Evolutionary conservation across 2,329 filamentous ascomycete species (phyloP), one percentile per base, ranked within the genome.

Genomic region (Colletotrichum sp.): DNA sequence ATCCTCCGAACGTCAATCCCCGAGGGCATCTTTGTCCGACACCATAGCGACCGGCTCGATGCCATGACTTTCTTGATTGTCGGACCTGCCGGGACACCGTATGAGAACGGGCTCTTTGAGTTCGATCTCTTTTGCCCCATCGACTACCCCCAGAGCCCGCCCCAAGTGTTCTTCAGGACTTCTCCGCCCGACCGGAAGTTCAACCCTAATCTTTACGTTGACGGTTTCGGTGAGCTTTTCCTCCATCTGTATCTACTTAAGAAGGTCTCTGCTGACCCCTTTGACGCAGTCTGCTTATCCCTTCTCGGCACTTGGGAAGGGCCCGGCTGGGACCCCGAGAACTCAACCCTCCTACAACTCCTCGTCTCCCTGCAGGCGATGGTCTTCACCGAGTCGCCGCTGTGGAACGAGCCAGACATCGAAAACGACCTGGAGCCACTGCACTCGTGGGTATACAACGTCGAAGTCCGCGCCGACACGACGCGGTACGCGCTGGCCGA

Each of bases 321-420:
- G 12, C 83, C 86, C 76, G 77, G 81, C 12, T 89, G 90, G 90
- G 81, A 84, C 15, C 82, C 85, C 4, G 79, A 81, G 12, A 82
- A 84, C 43, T 90, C 89, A 7, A 90, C 88, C 5, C 80, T 91
- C 4, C 82, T 90, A 6, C 89, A 90, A 76, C 81, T 91, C 8
- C 82, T 90, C 13, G 85, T 91, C n/a, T 90, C 88, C 32, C 89
- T 92, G 67, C 90, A 92, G 78, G 85, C 86, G 34, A 90, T 92
- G 89, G 87, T 92, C 25, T 85, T 92, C 64, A 89, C 86, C 77
- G 86, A 88, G 18, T 78, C 89, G 65, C 90, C 90, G 2, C 89
- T 84, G 79, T 88, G 86, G 83, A 92, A 91, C 79, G 89, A 92
- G 79, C 90, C 90, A 0, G 87, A 83, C 85, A 8, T 22, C n/a